Percentiles rank a stretch among this genome's conserved stretches.
phyloP scores from a whole-genome alignment of 352 stramenopile genomes.

The Phytopythium helicoides region DNA sequence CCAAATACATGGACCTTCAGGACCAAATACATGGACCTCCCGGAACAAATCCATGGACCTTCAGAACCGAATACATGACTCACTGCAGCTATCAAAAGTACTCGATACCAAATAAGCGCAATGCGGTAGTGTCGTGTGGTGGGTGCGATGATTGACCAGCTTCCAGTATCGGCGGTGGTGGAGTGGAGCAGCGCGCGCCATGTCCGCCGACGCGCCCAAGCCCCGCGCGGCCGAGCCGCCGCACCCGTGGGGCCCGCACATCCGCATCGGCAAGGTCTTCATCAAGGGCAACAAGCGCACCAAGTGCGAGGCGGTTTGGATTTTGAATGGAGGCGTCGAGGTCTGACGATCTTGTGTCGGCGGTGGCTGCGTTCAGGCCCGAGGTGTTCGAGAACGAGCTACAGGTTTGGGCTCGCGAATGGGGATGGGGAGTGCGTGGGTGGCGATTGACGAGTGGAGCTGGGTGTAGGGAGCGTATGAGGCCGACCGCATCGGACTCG shows the following conservation, averaged over 20 bases:
- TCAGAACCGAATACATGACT: too few relatives aligned
- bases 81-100: too few relatives aligned
- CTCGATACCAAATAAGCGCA: too few relatives aligned
- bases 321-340: not conserved
- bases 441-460: not conserved
- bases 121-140: not conserved
- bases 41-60: too few relatives aligned
- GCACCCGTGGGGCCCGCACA: constrained; percentile 73
- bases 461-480: constrained; percentile 46
- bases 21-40: too few relatives aligned
- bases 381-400: constrained; percentile 87
- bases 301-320: constrained; percentile 37
- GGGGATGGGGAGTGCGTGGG: not conserved
- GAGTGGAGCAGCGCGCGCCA: not conserved
- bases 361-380: constrained; percentile 27
- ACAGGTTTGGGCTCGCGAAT: constrained; percentile 30
- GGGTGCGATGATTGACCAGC: not conserved
- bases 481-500: constrained; percentile 63
- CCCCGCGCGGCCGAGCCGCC: constrained; percentile 24
- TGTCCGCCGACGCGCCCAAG: constrained; percentile 7
- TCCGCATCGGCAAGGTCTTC: constrained; percentile 85
- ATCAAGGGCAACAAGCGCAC: constrained; percentile 88
- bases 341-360: constrained; percentile 3
- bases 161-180: not conserved
- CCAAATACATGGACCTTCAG: too few relatives aligned